phyloP scores from a whole-genome alignment of 2,329 filamentous ascomycete genomes.

The Phyllosticta paracitricarpa region DNA sequence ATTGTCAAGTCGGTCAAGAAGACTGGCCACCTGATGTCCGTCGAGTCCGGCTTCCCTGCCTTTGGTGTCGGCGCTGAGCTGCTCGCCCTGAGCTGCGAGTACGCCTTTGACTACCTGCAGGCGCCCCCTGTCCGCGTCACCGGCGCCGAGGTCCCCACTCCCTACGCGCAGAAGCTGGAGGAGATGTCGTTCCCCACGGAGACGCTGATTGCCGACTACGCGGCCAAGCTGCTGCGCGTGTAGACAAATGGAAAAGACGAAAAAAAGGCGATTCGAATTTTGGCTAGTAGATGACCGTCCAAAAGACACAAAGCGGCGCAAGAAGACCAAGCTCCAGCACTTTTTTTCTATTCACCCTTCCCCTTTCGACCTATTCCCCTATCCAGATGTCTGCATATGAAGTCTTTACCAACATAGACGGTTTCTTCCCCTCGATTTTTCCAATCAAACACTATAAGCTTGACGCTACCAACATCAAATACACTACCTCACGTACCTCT shows the following conservation, averaged over 20 bases:
- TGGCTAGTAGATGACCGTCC: neutral
- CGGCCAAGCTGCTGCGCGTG: constrained; percentile 77
- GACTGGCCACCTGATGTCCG: constrained; percentile 80
- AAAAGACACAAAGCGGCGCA: neutral
- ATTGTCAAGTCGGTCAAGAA: constrained; percentile 99
- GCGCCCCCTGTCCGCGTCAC: constrained; percentile 89
- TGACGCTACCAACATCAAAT: too few relatives aligned
- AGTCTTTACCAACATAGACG: constrained; percentile 6
- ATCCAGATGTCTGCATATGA: constrained; percentile 1
- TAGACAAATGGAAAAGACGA: constrained; percentile 31
- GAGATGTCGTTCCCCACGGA: constrained; percentile 92
- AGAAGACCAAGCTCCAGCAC: neutral
- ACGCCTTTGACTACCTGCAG: constrained; percentile 95
- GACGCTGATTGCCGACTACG: constrained; percentile 75
- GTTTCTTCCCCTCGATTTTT: neutral
- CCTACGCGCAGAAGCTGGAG: constrained; percentile 87
- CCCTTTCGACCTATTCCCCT: neutral
- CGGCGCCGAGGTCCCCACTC: constrained; percentile 93
- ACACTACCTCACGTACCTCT: too few relatives aligned
- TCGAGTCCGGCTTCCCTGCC: constrained; percentile 93
- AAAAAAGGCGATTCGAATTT: neutral
- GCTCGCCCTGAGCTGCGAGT: constrained; percentile 90
- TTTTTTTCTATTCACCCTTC: neutral
- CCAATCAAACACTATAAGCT: neutral
- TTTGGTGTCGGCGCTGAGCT: constrained; percentile 92